Conservation (phyloP, 352 stramenopile genomes). For the Pythium rishiriense region DNA sequence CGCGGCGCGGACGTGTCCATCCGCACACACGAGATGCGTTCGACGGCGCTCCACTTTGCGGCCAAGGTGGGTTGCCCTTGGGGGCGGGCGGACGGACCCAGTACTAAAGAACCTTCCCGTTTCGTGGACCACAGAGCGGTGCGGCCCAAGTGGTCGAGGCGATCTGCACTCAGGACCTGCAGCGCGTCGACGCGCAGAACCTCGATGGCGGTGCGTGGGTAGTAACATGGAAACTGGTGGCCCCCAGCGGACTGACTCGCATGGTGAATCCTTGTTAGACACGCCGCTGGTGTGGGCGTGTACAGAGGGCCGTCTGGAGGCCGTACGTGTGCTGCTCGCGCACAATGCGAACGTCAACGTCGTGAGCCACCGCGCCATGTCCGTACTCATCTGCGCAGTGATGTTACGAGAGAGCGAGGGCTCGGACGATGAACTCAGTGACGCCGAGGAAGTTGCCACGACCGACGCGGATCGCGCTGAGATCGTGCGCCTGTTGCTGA, state of each 20-base stretch:
- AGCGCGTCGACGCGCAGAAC: constrained; percentile 67
- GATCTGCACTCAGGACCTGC: constrained; percentile 61
- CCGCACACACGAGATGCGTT: constrained; percentile 72
- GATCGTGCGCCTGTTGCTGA: constrained; percentile 62
- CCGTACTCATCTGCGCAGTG: constrained; percentile 69
- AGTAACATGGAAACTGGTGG: not conserved
- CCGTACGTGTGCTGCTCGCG: constrained; percentile 65
- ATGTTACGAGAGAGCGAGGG: constrained; percentile 64
- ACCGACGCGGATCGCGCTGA: constrained; percentile 44
- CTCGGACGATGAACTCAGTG: constrained; percentile 50
- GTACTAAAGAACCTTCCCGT: not conserved
- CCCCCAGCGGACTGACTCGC: not conserved
- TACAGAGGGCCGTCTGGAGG: constrained; percentile 68
- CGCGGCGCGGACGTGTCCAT: constrained; percentile 61
- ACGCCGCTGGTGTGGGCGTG: constrained; percentile 83
- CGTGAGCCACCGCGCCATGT: constrained; percentile 71
- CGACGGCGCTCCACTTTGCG: constrained; percentile 76
- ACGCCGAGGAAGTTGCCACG: constrained; percentile 52
- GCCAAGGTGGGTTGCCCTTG: constrained; percentile 47
- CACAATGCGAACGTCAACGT: constrained; percentile 65
- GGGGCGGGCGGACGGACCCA: not conserved
- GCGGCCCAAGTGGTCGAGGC: constrained; percentile 63
- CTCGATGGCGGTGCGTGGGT: constrained; percentile 46
- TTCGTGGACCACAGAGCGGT: constrained; percentile 42
- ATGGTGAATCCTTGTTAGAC: constrained; percentile 27